Percentiles rank a stretch among this genome's conserved stretches.
Conservation (phyloP, 306 rosid species). For the Castanea sativa region DNA sequence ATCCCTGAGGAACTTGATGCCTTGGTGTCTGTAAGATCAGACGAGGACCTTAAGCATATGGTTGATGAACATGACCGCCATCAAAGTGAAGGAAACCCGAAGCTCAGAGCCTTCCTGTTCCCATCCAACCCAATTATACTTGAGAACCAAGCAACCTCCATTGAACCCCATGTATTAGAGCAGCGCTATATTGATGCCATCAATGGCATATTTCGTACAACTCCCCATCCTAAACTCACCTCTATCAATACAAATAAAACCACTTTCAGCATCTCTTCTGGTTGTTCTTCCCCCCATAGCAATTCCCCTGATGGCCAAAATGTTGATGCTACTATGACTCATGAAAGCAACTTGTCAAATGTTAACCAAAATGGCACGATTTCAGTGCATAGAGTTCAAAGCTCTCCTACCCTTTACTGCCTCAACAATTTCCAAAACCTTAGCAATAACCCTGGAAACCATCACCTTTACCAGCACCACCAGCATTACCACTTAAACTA, state of each 20-base stretch:
- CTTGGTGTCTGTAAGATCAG: conserved; percentile 51
- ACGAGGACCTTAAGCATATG: conserved; percentile 83
- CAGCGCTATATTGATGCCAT: conserved; percentile 78
- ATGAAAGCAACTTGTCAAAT: conserved; percentile 18
- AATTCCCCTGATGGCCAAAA: conserved; percentile 54
- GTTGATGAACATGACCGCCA: conserved; percentile 61
- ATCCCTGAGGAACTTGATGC: conserved; percentile 62
- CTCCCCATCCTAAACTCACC: conserved; percentile 3
- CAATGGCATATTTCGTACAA: conserved; percentile 50
- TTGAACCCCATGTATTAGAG: conserved; percentile 45
- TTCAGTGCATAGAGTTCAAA: conserved; percentile 51
- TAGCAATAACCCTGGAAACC: conserved; percentile 1
- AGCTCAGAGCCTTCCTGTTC: conserved; percentile 67
- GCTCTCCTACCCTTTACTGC: conserved; percentile 61
- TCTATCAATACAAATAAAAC: conserved; percentile 10
- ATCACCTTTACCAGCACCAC: conserved; percentile 16
- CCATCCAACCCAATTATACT: conserved; percentile 36
- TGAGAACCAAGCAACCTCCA: conserved; percentile 26
- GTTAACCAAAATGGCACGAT: neutral
- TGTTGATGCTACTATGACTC: neutral
- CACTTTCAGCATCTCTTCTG: conserved; percentile 29
- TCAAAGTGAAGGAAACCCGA: conserved; percentile 32
- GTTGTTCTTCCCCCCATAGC: conserved; percentile 69
- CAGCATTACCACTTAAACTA: conserved; percentile 14
- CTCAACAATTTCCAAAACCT: conserved; percentile 27